phyloP scores from a whole-genome alignment of 352 stramenopile genomes.

The Phytophthora litchii region DNA sequence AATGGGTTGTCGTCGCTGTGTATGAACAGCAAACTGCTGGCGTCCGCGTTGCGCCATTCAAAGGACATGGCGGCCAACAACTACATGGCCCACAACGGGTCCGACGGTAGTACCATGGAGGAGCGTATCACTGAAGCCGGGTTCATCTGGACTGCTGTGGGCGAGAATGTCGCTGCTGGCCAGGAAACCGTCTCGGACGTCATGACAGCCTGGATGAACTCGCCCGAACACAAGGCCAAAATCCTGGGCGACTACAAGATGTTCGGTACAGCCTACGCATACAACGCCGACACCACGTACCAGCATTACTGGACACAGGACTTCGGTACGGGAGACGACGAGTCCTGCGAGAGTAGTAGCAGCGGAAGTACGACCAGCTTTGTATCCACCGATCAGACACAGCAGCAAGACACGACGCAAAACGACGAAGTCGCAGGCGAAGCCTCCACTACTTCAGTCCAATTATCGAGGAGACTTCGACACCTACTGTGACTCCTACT shows the following conservation, averaged over 20 bases:
- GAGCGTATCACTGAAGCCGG: slow-evolving; percentile 46
- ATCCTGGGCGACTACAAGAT: slow-evolving; percentile 43
- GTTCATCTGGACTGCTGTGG: slow-evolving; percentile 52
- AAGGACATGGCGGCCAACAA: slow-evolving; percentile 45
- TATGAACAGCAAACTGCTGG: slow-evolving; percentile 38
- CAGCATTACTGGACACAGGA: slow-evolving; percentile 60
- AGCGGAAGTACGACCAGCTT: slow-evolving; percentile 30
- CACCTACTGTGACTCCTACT: neutral
- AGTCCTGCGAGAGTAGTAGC: slow-evolving; percentile 28
- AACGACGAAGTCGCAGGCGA: slow-evolving; percentile 25
- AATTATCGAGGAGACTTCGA: slow-evolving; percentile 11
- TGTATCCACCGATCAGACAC: slow-evolving; percentile 19
- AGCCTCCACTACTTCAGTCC: slow-evolving; percentile 18
- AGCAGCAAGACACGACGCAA: neutral
- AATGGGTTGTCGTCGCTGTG: slow-evolving; percentile 38
- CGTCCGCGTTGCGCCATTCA: slow-evolving; percentile 20
- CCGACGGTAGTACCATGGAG: slow-evolving; percentile 43
- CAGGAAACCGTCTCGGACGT: slow-evolving; percentile 44
- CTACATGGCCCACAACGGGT: slow-evolving; percentile 55
- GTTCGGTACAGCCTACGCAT: slow-evolving; percentile 33
- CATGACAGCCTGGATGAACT: slow-evolving; percentile 64
- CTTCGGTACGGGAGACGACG: slow-evolving; percentile 39
- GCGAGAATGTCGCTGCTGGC: slow-evolving; percentile 55
- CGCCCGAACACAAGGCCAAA: slow-evolving; percentile 47
- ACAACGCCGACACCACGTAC: slow-evolving; percentile 35